Base-by-base conservation (phyloP, 169 alveolate genomes). In the Plasmodium knowlesi region DNA sequence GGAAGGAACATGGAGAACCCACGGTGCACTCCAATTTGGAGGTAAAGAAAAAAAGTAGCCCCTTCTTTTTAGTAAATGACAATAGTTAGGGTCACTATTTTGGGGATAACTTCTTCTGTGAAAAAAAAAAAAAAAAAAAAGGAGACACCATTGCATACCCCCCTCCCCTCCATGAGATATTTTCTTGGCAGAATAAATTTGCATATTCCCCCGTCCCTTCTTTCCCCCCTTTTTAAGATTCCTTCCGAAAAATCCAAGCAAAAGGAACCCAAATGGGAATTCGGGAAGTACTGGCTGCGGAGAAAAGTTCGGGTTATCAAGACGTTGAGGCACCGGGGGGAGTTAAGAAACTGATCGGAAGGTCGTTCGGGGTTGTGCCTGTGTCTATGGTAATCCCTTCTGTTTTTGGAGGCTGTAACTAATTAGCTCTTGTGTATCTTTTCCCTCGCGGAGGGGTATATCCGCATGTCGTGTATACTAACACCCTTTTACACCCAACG, bases 251-350 rank as follows among this genome's bases (percentile, higher is more conserved):
- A 32, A 4, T 30, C 5, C 39, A 10, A 16, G 61, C 34, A 88
- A 89, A 81, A 46, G 32, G 43, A 76, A 14, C 30, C 39, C 22
- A 8, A 32, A 30, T 88, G 94, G 94, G 94, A 88, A 8, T 37
- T 57, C 22, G 94, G 94, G 73, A 88, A 88, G 70, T 88, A 88
- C 41, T 88, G 94, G 94, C n/a, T 32, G 39, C 79, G 94, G 67
- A 76, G 82, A 32, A 50, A 57, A 46, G 43, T 79, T 71, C 37
- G 84, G 41, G 72, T 88, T 88, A 37, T 88, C 16, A 86, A 46
- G 25, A 88, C 88, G 41, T 78, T 88, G 82, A 88, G 81, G 70
- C 82, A 16, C 72, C 79, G n/a, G 39, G 88, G 71, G 46, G 71
- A 39, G 71, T 22, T 67, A 83, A 83, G 32, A n/a, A 30, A 83